Conservation (phyloP, 352 stramenopile genomes). For the Thalassiosira mediterranea region DNA sequence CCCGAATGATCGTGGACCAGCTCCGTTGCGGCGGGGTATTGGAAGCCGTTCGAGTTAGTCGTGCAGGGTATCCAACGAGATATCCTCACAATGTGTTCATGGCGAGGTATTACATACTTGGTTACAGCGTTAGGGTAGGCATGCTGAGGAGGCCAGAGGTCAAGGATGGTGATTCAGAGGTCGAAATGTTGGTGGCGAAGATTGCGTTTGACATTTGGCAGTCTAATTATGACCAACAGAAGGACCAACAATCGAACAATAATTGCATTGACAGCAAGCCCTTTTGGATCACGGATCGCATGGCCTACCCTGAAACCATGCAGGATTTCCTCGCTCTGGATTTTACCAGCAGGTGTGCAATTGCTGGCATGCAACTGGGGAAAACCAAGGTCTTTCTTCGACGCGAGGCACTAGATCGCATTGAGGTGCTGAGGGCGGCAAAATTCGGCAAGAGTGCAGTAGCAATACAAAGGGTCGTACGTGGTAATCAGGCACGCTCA, state of each 20-base stretch:
- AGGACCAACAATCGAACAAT: too few relatives aligned
- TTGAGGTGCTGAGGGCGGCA: constrained; percentile 70
- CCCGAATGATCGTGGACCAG: constrained; percentile 92
- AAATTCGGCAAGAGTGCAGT: constrained; percentile 64
- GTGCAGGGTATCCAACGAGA: constrained; percentile 92
- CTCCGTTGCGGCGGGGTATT: constrained; percentile 94
- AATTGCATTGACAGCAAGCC: too few relatives aligned
- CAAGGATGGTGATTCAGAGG: constrained; percentile 3
- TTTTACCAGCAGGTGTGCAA: constrained; percentile 69
- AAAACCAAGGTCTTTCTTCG: constrained; percentile 84
- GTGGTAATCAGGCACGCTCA: constrained; percentile 47
- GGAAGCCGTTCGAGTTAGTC: constrained; percentile 92
- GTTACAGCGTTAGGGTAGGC: constrained; percentile 9
- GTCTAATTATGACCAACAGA: constrained; percentile 61
- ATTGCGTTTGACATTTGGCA: constrained; percentile 81
- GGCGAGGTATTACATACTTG: constrained; percentile 76
- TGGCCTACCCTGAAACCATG: constrained; percentile 54
- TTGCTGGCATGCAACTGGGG: constrained; percentile 85
- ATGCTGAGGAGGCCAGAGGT: background rate
- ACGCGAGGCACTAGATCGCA: constrained; percentile 76
- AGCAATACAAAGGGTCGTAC: constrained; percentile 68
- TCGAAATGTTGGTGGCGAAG: constrained; percentile 60
- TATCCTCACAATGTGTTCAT: constrained; percentile 92
- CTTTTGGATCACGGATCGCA: too few relatives aligned
- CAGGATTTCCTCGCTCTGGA: constrained; percentile 70